Evolutionary conservation across 1,284 basidiomycete genomes (phyloP), one percentile per base, ranked within the genome.

Genomic region (Tranzscheliella williamsii): DNA sequence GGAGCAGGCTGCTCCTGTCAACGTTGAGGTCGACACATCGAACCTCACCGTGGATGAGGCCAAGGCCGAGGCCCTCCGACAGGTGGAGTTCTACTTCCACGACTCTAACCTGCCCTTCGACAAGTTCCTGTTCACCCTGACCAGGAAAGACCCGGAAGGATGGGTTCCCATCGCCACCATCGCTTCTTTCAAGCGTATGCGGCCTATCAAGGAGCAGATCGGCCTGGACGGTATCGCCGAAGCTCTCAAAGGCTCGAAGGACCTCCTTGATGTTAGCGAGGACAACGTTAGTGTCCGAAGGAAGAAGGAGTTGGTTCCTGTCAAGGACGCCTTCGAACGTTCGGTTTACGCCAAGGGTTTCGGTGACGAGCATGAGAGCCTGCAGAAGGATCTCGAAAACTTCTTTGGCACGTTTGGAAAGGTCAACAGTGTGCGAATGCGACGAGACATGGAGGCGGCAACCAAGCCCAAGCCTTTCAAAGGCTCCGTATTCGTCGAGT

Each of bases 101-200:
- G 73, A 75, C 44, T 85, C 91, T 24, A 98, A 98, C 81, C 84
- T 98, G 38, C 94, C 95, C 12, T 93, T 87, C 71, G 95, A 97
- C 85, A 92, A 89, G 86, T 97, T 95, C 82, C 91, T 97, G 86
- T 97, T 71, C 48, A 72, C 67, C 27, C 60, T 74, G 29, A 67
- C 71, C 31, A 66, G 67, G 41, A 74, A 72, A 42, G 64, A 73
- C 44, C 63, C 74, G 12, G 66, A 75, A 33, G 93, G 96, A 67
- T 98, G 91, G 92, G 86, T 97, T 9, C 86, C 91, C 1, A 84
- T 97, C 76, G 81, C 87, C 49, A 91, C 88, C 3, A 85, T 98
- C 52, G 84, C 89, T 4, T 92, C 90, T 9, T 98, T 97, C 86
- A 96, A 95, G 81, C 89, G 93, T 50, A 97, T 97, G 93, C 80